These are phyloP conservation scores for Diaporthe vaccinii DNA, from an alignment of 2,329 filamentous ascomycete species.

Conservation along the genomic window DNA sequence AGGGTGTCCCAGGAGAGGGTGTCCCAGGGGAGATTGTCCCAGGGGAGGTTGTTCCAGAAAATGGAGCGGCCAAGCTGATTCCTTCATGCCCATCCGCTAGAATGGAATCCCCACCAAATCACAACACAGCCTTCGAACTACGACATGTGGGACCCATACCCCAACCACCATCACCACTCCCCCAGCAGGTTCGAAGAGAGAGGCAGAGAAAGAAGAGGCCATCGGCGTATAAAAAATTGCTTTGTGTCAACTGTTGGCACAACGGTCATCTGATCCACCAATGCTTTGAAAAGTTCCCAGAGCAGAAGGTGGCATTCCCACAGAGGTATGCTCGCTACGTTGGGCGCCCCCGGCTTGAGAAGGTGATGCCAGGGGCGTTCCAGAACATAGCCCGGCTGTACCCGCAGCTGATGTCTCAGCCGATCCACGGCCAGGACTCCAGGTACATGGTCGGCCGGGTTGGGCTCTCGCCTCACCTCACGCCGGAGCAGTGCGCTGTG, in stretches of 20 bases:
- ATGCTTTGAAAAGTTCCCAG: constrained; percentile 24
- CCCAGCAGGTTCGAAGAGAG: background rate
- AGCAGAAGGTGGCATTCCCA: constrained; percentile 12
- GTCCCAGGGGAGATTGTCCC: too few species aligned
- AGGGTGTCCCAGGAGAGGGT: too few species aligned
- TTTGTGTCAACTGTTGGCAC: constrained; percentile 7
- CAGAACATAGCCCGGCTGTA: background rate
- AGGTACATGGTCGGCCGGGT: constrained; percentile 17
- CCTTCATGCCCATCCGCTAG: background rate
- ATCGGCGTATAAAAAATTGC: background rate
- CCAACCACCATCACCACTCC: background rate
- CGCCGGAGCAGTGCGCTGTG: background rate
- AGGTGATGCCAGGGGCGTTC: constrained; percentile 6
- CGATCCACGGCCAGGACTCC: background rate
- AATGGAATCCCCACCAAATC: too few species aligned
- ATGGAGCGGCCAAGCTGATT: too few species aligned
- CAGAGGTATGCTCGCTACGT: background rate
- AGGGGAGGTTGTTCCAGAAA: background rate
- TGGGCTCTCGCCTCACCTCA: constrained; percentile 9
- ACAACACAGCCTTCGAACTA: background rate
- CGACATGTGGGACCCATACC: background rate
- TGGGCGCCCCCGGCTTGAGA: background rate
- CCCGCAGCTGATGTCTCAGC: background rate
- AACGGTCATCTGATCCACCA: background rate
- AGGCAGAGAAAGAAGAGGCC: background rate